phyloP scores from a whole-genome alignment of 768 basidiomycete species.

The Tricholoma sp. region DNA sequence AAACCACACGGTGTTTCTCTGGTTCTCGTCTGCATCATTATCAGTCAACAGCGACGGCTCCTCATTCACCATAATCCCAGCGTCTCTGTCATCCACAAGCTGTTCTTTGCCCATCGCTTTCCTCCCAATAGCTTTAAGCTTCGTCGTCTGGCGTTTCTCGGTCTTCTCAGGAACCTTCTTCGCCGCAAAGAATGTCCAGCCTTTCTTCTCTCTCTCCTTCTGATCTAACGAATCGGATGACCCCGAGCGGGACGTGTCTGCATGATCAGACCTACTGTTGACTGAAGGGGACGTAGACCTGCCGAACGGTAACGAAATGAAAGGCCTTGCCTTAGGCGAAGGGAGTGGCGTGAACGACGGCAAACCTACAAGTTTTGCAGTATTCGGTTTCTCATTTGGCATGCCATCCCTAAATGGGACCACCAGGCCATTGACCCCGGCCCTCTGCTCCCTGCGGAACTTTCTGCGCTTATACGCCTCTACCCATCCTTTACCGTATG shows the following conservation, averaged over 20 bases:
- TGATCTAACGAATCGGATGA: constrained; percentile 40
- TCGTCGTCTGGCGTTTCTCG: constrained; percentile 26
- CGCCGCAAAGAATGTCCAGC: constrained; percentile 9
- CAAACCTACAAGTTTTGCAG: constrained; percentile 21
- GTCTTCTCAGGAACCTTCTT: constrained; percentile 11
- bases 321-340: constrained; percentile 27
- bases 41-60: constrained; percentile 8
- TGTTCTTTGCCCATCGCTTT: constrained; percentile 31
- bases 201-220: constrained; percentile 12
- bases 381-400: constrained; percentile 14
- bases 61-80: constrained; percentile 4
- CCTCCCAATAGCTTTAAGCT: constrained; percentile 40
- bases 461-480: constrained; percentile 43
- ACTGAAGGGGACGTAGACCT: constrained; percentile 15
- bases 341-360: constrained; percentile 50
- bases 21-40: constrained; percentile 9
- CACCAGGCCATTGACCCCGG: constrained; percentile 40
- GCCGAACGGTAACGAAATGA: constrained; percentile 29
- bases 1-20: constrained; percentile 22
- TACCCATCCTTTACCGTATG: constrained; percentile 45
- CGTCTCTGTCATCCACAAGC: constrained; percentile 24
- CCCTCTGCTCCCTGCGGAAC: constrained; percentile 50
- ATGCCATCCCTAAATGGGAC: constrained; percentile 26
- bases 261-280: constrained; percentile 11
- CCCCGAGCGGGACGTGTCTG: constrained; percentile 28